phyloP scores from a whole-genome alignment of 495 filamentous ascomycete species.

The Lophiostoma macrostomum region DNA sequence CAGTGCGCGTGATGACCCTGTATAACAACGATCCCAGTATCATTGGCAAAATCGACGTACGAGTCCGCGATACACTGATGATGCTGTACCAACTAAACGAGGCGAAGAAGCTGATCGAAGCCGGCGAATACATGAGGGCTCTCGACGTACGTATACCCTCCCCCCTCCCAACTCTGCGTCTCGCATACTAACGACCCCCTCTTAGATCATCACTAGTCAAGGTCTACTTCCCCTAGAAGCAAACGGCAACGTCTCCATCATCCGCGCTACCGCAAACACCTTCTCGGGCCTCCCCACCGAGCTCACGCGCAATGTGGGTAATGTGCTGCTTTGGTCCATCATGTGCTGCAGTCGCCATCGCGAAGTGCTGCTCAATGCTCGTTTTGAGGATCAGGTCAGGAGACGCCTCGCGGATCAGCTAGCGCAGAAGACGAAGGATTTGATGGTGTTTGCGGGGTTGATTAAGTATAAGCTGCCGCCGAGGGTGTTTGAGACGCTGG shows the following conservation, averaged over 20 bases:
- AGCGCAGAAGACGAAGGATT: slow-evolving; percentile 73
- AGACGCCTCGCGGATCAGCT: slow-evolving; percentile 66
- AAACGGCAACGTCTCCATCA: slow-evolving; percentile 62
- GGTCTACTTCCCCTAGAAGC: slow-evolving; percentile 75
- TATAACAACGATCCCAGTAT: slow-evolving; percentile 75
- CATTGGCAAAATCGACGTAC: slow-evolving; percentile 62
- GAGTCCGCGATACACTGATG: slow-evolving; percentile 64
- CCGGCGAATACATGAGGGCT: slow-evolving; percentile 68
- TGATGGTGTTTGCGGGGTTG: slow-evolving; percentile 93
- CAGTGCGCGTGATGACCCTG: slow-evolving; percentile 71
- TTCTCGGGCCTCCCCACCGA: slow-evolving; percentile 70
- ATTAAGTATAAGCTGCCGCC: slow-evolving; percentile 80
- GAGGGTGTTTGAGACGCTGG: slow-evolving; percentile 76
- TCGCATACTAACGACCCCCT: slow-evolving; percentile 7
- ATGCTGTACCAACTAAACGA: slow-evolving; percentile 74
- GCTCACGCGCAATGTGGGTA: slow-evolving; percentile 80
- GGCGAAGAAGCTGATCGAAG: slow-evolving; percentile 68
- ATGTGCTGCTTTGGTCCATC: slow-evolving; percentile 90
- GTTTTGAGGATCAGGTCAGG: slow-evolving; percentile 70
- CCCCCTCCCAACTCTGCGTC: neutral
- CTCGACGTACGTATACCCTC: slow-evolving; percentile 66
- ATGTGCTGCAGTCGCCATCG: slow-evolving; percentile 74
- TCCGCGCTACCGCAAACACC: slow-evolving; percentile 70
- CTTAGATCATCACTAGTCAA: slow-evolving; percentile 66
- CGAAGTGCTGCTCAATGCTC: slow-evolving; percentile 58